Evolutionary conservation across 306 rosid genomes (phyloP).

Genomic region (Mimosa pudica): DNA sequence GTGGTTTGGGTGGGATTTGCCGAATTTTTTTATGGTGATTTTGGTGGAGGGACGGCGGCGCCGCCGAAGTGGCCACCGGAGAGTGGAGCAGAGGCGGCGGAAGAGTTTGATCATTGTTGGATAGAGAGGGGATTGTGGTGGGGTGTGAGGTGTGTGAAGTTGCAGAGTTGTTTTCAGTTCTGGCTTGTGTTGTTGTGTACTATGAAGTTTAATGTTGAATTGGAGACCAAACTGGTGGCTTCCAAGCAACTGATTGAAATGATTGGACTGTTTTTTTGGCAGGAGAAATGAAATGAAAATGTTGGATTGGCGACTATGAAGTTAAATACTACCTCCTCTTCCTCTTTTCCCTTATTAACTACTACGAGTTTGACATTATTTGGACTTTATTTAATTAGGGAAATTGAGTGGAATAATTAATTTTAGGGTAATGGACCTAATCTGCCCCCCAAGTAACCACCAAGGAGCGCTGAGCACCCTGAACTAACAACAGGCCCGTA

Average conservation of each 20-base stretch:
- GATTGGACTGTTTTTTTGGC: background rate
- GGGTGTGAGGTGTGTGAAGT: too few relatives aligned
- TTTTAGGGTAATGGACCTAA: too few relatives aligned
- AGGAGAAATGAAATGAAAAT: background rate
- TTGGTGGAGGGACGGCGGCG: constrained; percentile 55
- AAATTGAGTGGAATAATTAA: too few relatives aligned
- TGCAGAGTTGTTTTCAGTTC: constrained; percentile 39
- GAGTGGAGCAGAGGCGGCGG: constrained; percentile 63
- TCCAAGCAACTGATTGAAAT: constrained; percentile 23
- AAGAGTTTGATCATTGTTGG: too few relatives aligned
- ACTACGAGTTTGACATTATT: too few relatives aligned
- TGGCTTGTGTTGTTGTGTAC: constrained; percentile 26
- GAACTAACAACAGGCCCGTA: too few relatives aligned
- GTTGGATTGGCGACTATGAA: background rate
- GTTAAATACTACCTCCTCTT: too few relatives aligned
- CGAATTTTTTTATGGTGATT: constrained; percentile 48
- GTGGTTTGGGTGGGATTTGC: constrained; percentile 36
- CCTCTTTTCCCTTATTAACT: too few relatives aligned
- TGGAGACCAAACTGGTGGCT: constrained; percentile 28
- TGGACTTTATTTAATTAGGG: too few relatives aligned
- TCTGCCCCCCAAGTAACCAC: too few relatives aligned
- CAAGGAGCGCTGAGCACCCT: too few relatives aligned
- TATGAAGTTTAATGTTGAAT: constrained; percentile 28
- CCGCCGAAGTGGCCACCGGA: constrained; percentile 64
- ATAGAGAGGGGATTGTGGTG: too few relatives aligned